A percentile compares a stretch with the other conserved stretches of the same genome.
These are phyloP conservation scores for Solanum pinnatisectum DNA, from an alignment of 257 asterid species.

Conservation along the genomic window DNA sequence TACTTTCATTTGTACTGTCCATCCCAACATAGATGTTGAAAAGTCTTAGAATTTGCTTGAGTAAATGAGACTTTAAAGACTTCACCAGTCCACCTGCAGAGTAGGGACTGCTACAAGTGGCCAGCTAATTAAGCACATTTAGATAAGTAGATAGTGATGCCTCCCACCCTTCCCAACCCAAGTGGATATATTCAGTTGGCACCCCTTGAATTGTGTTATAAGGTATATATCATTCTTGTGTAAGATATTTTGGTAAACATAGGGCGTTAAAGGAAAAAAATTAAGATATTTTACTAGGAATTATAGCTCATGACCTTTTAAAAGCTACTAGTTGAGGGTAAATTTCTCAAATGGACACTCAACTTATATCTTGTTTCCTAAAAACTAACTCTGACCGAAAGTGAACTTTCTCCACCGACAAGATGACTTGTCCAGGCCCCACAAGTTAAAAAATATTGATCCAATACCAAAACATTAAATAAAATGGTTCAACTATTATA, in stretches of 20 bases:
- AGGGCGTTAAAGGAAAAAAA: too few relatives aligned
- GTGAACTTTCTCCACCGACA: too few relatives aligned
- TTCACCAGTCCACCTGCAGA: not conserved
- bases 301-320: too few relatives aligned
- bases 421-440: too few relatives aligned
- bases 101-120: not conserved
- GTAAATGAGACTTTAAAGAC: not conserved
- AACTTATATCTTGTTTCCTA: too few relatives aligned
- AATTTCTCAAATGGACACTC: too few relatives aligned
- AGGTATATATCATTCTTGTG: not conserved
- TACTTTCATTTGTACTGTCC: not conserved
- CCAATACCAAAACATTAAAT: too few relatives aligned
- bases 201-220: not conserved
- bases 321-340: too few relatives aligned
- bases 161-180: not conserved
- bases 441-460: too few relatives aligned
- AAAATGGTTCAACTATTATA: too few relatives aligned
- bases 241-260: not conserved
- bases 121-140: not conserved
- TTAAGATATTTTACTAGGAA: too few relatives aligned
- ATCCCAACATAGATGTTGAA: not conserved
- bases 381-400: too few relatives aligned
- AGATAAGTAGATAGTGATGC: not conserved
- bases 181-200: not conserved
- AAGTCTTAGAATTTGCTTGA: not conserved